Conservation (phyloP, 2,329 filamentous ascomycete species). For the Calonectria fujianensis region DNA sequence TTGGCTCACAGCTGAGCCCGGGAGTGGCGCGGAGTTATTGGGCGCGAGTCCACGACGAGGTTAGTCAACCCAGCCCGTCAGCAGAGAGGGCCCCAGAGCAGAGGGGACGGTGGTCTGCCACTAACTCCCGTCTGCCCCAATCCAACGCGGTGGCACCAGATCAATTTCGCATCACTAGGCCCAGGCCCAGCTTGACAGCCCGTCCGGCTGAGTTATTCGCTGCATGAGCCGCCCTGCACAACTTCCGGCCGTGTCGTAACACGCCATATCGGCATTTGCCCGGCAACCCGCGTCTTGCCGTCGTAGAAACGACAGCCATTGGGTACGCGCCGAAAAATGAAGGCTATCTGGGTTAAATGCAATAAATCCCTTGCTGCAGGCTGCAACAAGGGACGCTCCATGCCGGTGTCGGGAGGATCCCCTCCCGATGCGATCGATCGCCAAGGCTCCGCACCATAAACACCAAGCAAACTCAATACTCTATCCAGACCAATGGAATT, state of each 20-base stretch:
- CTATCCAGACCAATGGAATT: neutral
- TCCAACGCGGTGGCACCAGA: neutral
- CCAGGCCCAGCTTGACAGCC: slow-evolving; percentile 1
- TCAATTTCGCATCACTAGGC: slow-evolving; percentile 16
- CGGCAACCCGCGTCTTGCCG: neutral
- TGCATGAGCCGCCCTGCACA: slow-evolving; percentile 2
- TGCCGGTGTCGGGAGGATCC: neutral
- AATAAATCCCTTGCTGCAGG: too few species aligned
- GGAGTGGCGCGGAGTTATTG: slow-evolving; percentile 19
- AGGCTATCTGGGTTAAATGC: neutral
- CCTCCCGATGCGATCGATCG: slow-evolving; percentile 9
- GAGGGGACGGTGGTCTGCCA: neutral
- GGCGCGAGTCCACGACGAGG: slow-evolving; percentile 7
- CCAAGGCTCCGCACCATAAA: neutral
- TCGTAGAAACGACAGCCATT: neutral
- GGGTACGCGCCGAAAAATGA: neutral
- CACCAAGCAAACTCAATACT: neutral
- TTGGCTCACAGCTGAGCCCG: slow-evolving; percentile 17
- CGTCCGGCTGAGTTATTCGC: slow-evolving; percentile 14
- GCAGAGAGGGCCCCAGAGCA: neutral
- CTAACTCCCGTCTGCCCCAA: neutral
- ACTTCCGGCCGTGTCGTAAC: neutral
- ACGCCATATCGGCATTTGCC: neutral
- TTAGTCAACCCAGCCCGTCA: slow-evolving; percentile 12
- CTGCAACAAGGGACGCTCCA: neutral